phyloP scores from a whole-genome alignment of 495 filamentous ascomycete species.

The Lophiotrema nucula region DNA sequence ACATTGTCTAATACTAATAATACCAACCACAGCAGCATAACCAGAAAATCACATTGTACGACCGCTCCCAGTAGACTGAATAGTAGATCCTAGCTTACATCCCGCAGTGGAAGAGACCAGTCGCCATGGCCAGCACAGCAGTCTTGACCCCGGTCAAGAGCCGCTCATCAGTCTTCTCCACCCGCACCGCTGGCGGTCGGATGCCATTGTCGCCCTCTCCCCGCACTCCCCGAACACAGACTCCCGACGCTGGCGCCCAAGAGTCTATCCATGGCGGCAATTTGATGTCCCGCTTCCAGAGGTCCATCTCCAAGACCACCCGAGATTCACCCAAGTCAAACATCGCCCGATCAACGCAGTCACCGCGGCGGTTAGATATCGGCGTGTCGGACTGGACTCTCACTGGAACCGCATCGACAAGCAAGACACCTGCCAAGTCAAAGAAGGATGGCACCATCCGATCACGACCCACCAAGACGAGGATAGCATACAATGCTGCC shows the following conservation, averaged over 20 bases:
- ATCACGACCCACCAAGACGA: slow-evolving; percentile 72
- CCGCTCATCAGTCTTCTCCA: slow-evolving; percentile 88
- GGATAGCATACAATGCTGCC: slow-evolving; percentile 71
- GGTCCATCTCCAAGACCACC: slow-evolving; percentile 57
- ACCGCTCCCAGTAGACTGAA: not conserved
- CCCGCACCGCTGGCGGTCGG: slow-evolving; percentile 87
- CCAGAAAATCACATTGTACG: slow-evolving; percentile 32
- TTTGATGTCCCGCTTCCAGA: slow-evolving; percentile 70
- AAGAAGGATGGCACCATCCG: slow-evolving; percentile 63
- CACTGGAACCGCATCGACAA: slow-evolving; percentile 69
- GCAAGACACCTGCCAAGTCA: slow-evolving; percentile 68
- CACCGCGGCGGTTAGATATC: slow-evolving; percentile 81
- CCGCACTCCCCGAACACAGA: slow-evolving; percentile 63
- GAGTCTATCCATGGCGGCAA: slow-evolving; percentile 65
- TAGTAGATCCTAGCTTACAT: slow-evolving; percentile 10
- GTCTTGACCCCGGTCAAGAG: slow-evolving; percentile 92
- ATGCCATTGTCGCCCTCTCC: slow-evolving; percentile 82
- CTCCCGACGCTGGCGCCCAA: slow-evolving; percentile 51
- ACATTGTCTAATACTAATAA: slow-evolving; percentile 35
- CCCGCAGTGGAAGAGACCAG: slow-evolving; percentile 8
- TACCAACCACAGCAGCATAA: slow-evolving; percentile 21
- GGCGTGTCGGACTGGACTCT: slow-evolving; percentile 91
- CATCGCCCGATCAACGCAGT: slow-evolving; percentile 69
- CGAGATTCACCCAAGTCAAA: slow-evolving; percentile 90
- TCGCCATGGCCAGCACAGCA: slow-evolving; percentile 77